phyloP scores from a whole-genome alignment of 306 rosid genomes.

The Rosa chinensis region DNA sequence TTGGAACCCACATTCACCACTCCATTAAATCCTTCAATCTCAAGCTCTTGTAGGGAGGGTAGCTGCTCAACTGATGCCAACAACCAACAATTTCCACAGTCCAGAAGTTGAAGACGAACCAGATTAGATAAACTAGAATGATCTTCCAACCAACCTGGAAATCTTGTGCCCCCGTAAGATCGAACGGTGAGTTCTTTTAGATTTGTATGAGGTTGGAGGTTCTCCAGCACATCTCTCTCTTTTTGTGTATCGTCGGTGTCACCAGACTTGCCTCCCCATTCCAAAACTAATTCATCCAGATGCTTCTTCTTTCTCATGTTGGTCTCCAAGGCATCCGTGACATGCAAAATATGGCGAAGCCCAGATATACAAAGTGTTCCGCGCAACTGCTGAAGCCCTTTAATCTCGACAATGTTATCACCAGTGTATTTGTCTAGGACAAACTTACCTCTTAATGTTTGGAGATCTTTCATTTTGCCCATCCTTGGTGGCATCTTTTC shows the following conservation, averaged over 20 bases:
- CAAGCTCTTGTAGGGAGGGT: constrained; percentile 12
- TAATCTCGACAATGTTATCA: neutral
- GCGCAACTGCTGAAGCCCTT: constrained; percentile 4
- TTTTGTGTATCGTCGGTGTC: neutral
- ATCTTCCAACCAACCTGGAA: constrained; percentile 29
- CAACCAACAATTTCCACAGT: neutral
- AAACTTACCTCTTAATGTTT: neutral
- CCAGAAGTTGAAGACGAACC: neutral
- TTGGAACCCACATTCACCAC: neutral
- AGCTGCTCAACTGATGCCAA: constrained; percentile 25
- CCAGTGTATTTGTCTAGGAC: neutral
- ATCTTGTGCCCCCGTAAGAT: constrained; percentile 13
- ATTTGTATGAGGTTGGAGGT: constrained; percentile 18
- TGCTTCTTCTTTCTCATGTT: neutral
- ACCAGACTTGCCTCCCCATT: constrained; percentile 11
- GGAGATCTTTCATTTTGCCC: neutral
- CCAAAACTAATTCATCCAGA: constrained; percentile 6
- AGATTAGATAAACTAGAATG: constrained; percentile 3
- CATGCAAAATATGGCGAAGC: constrained; percentile 3
- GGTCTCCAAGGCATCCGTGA: constrained; percentile 12
- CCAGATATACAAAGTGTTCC: constrained; percentile 12
- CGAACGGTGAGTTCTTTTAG: neutral
- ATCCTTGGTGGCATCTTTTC: neutral
- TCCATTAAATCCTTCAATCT: neutral
- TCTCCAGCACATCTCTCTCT: constrained; percentile 1